These are phyloP conservation scores for Adansonia rubrostipa DNA, from an alignment of 441 rosid genomes.

Conservation along the genomic window DNA sequence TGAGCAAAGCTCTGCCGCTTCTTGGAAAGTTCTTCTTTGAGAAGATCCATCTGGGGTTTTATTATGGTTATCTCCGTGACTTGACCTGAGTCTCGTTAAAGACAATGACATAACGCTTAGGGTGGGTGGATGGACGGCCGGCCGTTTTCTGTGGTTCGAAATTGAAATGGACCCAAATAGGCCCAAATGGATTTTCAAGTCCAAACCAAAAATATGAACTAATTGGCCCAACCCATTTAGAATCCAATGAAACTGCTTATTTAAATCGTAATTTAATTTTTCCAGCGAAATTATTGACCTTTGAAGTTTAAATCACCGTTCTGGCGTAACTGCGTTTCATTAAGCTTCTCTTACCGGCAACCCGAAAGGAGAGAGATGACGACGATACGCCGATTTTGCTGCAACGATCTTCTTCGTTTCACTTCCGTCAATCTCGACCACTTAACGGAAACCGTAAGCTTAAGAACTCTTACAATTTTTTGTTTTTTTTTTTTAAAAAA, in stretches of 20 bases:
- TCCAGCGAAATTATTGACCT: neutral
- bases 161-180: neutral
- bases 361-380: slow-evolving; percentile 44
- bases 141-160: neutral
- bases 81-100: neutral
- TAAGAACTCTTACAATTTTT: neutral
- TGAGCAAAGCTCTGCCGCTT: slow-evolving; percentile 58
- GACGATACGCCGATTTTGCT: slow-evolving; percentile 89
- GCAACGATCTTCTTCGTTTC: slow-evolving; percentile 96
- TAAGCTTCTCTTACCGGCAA: slow-evolving; percentile 10
- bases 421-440: slow-evolving; percentile 86
- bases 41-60: slow-evolving; percentile 60
- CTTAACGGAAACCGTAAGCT: slow-evolving; percentile 87
- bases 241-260: neutral
- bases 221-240: neutral
- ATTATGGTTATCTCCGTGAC: slow-evolving; percentile 12
- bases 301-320: neutral
- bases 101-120: neutral
- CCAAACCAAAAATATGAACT: neutral
- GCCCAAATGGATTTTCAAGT: slow-evolving; percentile 4
- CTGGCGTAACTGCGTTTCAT: neutral
- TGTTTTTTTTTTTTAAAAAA: neutral
- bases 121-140: neutral
- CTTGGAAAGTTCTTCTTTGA: slow-evolving; percentile 62
- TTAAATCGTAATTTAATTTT: neutral